Base-by-base conservation (phyloP, 2,329 filamentous ascomycete genomes). In the Raffaelea albimanens region DNA sequence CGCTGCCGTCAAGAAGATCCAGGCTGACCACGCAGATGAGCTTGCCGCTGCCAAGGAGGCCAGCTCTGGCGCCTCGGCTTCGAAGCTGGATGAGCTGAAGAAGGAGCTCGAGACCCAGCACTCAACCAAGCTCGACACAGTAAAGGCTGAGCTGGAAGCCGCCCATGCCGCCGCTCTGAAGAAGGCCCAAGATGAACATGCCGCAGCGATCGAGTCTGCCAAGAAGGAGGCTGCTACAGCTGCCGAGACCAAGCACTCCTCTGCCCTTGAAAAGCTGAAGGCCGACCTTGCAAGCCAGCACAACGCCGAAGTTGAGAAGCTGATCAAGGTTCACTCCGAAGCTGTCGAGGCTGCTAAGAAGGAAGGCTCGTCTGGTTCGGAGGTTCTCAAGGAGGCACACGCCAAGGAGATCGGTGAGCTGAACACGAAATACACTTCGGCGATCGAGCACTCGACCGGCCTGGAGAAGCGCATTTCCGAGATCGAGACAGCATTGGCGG, bases 271-370 rank as follows among this genome's bases (percentile, higher is more conserved):
- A 34, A 56, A 59, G 11, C 52, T 62, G 34, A 72, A 70, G 62
- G 65, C 68, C 31, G 63, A 68, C 43, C 61, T 59, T 22, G 63
- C 71, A 38, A 59, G 62, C 23, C 57, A 62, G 20, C 67, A 74
- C 46, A 59, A 64, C 44, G 60, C 61, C 10, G 72, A 76, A 51
- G 58, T 80, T 8, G 67, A 72, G 55, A 66, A 70, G 53, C 61
- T 70, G 7, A 66, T 71, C 43, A 60, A 62, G 0, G 61, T 65
- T 43, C 67, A 69, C 55, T 62, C 65, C 9, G 63, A 72, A 39
- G 69, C 70, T 14, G 58, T 74, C 18, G 70, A 75, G 45, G 60
- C 62, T 31, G 63, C 67, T 36, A 71, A 67, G 59, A 62, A 65
- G 16, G 68, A 72, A 19, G 65, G 73, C 36, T 64, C 73, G 52